Evolutionary conservation across 331 rosid species (phyloP).

Genomic region (Rosa hybrid): DNA sequence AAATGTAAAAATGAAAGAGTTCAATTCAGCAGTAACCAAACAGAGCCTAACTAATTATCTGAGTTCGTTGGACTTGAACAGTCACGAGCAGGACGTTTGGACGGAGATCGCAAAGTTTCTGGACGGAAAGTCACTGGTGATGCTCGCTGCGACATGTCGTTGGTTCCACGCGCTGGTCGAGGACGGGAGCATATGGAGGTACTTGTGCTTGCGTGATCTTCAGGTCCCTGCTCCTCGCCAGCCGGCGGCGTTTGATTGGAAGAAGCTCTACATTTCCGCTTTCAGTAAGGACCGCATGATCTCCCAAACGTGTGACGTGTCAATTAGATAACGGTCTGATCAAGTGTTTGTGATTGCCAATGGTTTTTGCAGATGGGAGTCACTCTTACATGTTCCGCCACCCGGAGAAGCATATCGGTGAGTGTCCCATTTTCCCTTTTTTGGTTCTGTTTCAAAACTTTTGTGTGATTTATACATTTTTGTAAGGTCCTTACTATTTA

Average conservation of each 20-base stretch:
- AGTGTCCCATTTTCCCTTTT: conserved; percentile 14
- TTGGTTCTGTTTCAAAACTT: too few species aligned
- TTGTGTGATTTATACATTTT: too few species aligned
- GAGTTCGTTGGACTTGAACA: conserved; percentile 25
- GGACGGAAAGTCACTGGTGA: conserved; percentile 81
- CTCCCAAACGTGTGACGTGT: background rate
- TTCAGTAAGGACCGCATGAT: conserved; percentile 45
- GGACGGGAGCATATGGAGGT: conserved; percentile 85
- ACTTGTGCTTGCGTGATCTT: conserved; percentile 74
- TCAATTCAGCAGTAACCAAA: conserved; percentile 1
- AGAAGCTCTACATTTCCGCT: conserved; percentile 73
- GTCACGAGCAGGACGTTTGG: conserved; percentile 91
- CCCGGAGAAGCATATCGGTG: conserved; percentile 87
- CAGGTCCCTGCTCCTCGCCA: conserved; percentile 67
- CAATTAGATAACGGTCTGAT: conserved; percentile 10
- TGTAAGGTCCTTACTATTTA: too few species aligned
- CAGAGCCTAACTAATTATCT: background rate
- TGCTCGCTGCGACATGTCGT: conserved; percentile 68
- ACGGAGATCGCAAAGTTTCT: conserved; percentile 79
- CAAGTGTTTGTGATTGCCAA: conserved; percentile 8
- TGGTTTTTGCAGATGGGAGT: conserved; percentile 68
- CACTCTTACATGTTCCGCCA: conserved; percentile 88
- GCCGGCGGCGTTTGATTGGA: conserved; percentile 62
- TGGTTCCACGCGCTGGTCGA: conserved; percentile 72
- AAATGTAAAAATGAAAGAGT: background rate